A percentile compares a stretch with the other conserved stretches of the same genome.
Evolutionary conservation across 257 asterid species (phyloP).

Genomic region (Solanum pennellii): DNA sequence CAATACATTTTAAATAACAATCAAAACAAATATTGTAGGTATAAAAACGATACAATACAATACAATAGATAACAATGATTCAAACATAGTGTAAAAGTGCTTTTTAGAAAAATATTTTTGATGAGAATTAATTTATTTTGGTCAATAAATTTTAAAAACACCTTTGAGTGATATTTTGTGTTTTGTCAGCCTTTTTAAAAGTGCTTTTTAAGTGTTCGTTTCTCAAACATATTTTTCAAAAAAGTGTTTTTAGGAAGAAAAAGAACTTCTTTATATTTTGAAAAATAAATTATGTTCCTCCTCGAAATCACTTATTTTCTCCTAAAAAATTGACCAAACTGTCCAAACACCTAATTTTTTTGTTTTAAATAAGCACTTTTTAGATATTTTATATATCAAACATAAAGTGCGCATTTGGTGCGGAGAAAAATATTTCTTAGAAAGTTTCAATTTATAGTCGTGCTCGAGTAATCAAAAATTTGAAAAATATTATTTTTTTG

Average conservation of each 20-base stretch:
- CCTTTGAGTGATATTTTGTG: not conserved
- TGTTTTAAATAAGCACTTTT: not conserved
- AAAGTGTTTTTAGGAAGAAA: not conserved
- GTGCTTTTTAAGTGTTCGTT: not conserved
- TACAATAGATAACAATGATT: too few relatives aligned
- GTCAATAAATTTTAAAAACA: not conserved
- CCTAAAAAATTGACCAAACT: not conserved
- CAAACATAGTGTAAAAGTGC: too few relatives aligned
- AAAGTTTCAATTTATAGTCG: too few relatives aligned
- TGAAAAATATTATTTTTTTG: too few relatives aligned
- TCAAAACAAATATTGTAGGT: too few relatives aligned
- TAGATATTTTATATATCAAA: not conserved
- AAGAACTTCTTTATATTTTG: too few relatives aligned
- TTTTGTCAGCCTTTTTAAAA: not conserved
- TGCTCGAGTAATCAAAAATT: not conserved
- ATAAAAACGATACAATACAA: too few relatives aligned
- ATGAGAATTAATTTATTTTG: not conserved
- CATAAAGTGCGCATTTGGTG: not conserved
- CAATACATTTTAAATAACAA: too few relatives aligned
- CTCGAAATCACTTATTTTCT: not conserved
- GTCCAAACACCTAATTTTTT: not conserved
- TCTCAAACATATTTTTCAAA: not conserved
- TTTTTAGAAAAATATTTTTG: too few relatives aligned
- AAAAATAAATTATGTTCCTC: too few relatives aligned
- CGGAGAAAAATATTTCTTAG: not conserved